Evolutionary conservation across 306 rosid genomes (phyloP).

Genomic region (Cucurbita pepo): DNA sequence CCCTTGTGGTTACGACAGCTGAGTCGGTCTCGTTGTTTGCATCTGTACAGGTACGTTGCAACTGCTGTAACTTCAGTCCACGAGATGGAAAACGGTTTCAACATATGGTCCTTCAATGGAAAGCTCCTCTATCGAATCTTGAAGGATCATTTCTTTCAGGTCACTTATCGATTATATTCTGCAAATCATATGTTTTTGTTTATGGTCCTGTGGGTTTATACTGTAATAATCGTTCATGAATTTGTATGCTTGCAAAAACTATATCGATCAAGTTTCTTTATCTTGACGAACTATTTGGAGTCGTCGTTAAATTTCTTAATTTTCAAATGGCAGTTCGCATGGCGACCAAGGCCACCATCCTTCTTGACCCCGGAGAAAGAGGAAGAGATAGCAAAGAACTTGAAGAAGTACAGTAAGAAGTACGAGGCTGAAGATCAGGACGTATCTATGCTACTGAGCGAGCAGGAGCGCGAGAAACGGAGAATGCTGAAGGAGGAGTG

Average conservation of each 20-base stretch:
- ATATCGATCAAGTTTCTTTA: not conserved
- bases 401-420: slow-evolving; percentile 87
- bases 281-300: not conserved
- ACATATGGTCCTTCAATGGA: slow-evolving; percentile 84
- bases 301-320: not conserved
- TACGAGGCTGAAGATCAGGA: slow-evolving; percentile 89
- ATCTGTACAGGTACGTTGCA: slow-evolving; percentile 52
- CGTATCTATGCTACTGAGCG: slow-evolving; percentile 58
- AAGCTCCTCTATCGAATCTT: slow-evolving; percentile 67
- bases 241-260: not conserved
- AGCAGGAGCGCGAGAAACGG: slow-evolving; percentile 79
- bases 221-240: not conserved
- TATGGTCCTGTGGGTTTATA: no score
- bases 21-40: not conserved
- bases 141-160: slow-evolving; percentile 90
- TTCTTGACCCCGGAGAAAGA: slow-evolving; percentile 69
- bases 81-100: slow-evolving; percentile 96
- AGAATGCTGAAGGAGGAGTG: slow-evolving; percentile 66
- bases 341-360: slow-evolving; percentile 93
- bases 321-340: slow-evolving; percentile 34
- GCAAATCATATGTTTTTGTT: not conserved
- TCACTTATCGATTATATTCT: not conserved
- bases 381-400: slow-evolving; percentile 75
- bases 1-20: not conserved
- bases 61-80: slow-evolving; percentile 83